Conservation (phyloP, 495 filamentous ascomycete species). For the Durotheca rogersii region DNA sequence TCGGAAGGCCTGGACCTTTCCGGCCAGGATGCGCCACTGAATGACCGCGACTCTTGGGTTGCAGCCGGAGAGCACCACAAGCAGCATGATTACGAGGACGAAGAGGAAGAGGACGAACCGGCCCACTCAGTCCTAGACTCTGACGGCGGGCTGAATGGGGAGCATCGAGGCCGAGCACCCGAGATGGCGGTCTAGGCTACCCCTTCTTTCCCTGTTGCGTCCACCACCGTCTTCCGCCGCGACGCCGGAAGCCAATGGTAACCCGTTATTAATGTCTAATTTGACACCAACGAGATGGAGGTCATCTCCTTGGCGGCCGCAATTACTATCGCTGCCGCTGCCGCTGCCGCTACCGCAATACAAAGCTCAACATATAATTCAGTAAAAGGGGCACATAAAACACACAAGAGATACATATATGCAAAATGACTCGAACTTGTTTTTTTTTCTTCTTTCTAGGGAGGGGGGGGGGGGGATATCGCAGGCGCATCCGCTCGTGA, state of each 20-base stretch:
- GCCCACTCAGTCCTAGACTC: conserved; percentile 45
- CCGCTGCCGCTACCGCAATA: too few species aligned
- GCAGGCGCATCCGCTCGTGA: too few species aligned
- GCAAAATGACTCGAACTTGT: too few species aligned
- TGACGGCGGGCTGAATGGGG: conserved; percentile 47
- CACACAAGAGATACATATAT: too few species aligned
- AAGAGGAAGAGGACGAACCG: conserved; percentile 50
- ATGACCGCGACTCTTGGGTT: conserved; percentile 88
- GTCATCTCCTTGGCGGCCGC: neutral
- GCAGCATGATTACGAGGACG: conserved; percentile 51
- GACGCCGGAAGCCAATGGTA: neutral
- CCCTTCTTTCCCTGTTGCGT: conserved; percentile 3
- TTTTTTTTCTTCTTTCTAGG: too few species aligned
- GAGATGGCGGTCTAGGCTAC: conserved; percentile 25
- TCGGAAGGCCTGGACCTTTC: conserved; percentile 74
- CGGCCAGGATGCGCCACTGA: conserved; percentile 77
- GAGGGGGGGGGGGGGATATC: too few species aligned
- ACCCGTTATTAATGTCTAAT: conserved; percentile 36
- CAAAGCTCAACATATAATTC: too few species aligned
- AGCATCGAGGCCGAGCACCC: conserved; percentile 45
- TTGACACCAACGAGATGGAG: conserved; percentile 7
- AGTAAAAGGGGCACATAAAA: too few species aligned
- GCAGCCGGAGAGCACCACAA: conserved; percentile 82
- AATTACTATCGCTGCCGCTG: neutral
- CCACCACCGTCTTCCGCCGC: too few species aligned